Conservation (phyloP, 305 asterid genomes). For the Rubia tinctorum region DNA sequence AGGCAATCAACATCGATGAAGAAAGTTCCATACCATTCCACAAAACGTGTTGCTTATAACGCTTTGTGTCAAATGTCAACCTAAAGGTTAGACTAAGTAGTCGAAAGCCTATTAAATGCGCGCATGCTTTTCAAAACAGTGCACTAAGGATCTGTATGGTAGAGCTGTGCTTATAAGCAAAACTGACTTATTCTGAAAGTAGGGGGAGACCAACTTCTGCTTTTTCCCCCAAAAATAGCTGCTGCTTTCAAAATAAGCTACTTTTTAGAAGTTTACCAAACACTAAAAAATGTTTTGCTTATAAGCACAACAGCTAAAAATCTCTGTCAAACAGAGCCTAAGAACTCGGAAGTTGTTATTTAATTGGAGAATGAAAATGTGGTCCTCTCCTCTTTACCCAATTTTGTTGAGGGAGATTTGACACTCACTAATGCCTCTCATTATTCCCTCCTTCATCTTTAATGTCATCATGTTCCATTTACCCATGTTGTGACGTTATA, state of each 20-base stretch:
- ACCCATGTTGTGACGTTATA: neutral
- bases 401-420: neutral
- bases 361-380: neutral
- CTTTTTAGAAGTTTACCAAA: too few species aligned
- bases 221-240: too few species aligned
- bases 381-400: neutral
- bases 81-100: neutral
- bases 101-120: neutral
- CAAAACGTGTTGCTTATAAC: neutral
- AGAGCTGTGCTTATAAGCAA: too few species aligned
- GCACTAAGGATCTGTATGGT: too few species aligned
- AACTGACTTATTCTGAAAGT: too few species aligned
- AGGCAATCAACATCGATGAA: neutral
- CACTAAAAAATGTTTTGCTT: too few species aligned
- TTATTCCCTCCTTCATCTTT: neutral
- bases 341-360: neutral
- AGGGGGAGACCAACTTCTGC: too few species aligned
- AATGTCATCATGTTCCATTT: neutral
- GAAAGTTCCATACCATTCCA: too few species aligned
- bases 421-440: neutral
- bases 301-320: too few species aligned
- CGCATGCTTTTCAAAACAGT: neutral
- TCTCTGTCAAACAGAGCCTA: too few species aligned
- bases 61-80: constrained; percentile 7
- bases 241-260: too few species aligned